These are phyloP conservation scores for Trichophyton mentagrophytes DNA, from an alignment of 2,329 filamentous ascomycete genomes.

Conservation along the genomic window DNA sequence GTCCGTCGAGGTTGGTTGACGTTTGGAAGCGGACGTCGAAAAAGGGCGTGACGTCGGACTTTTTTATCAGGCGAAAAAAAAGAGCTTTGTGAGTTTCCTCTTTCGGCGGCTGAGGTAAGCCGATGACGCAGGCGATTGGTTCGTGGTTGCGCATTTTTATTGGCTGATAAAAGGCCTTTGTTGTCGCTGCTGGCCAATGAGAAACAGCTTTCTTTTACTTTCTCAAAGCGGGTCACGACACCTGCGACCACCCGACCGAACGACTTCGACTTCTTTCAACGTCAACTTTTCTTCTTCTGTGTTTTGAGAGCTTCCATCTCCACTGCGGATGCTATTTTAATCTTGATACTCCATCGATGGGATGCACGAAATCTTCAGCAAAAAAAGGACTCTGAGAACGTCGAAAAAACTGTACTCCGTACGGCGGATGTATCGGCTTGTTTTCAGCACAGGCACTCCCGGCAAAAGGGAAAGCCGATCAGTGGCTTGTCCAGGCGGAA, in stretches of 20 bases:
- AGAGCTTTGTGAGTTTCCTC: not conserved
- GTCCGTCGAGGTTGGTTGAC: not conserved
- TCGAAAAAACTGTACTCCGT: not conserved
- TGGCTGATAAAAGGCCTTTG: no score
- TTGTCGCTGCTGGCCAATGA: not conserved
- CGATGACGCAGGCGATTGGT: not conserved
- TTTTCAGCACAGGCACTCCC: not conserved
- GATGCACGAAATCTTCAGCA: not conserved
- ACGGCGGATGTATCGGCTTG: not conserved
- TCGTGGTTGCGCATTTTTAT: no score
- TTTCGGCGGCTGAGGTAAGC: not conserved
- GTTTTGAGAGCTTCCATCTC: not conserved
- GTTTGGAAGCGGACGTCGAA: not conserved
- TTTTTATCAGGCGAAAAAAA: not conserved
- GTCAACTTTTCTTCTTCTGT: not conserved
- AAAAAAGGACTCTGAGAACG: not conserved
- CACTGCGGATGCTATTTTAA: not conserved
- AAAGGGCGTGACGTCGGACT: not conserved
- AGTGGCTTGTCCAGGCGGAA: not conserved
- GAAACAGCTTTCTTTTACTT: no score
- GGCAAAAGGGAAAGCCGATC: not conserved
- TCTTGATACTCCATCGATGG: not conserved
- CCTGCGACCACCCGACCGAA: no score
- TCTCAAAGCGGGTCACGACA: not conserved
- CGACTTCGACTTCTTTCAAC: not conserved